Conservation (phyloP, 2,329 filamentous ascomycete species). For the Clarireedia paspali region DNA sequence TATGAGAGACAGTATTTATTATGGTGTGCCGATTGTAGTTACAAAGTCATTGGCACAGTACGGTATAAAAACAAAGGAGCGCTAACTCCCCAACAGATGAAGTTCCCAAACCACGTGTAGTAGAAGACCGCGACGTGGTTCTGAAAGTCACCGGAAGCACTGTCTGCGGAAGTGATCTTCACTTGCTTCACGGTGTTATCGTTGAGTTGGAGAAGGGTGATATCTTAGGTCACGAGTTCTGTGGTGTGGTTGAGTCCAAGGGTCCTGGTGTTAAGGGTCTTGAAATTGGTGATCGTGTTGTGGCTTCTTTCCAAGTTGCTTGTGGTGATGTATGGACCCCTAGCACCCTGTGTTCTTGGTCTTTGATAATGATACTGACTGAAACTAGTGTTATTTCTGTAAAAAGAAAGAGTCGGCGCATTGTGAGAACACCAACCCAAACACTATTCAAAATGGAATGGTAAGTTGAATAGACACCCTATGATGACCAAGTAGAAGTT, state of each 20-base stretch:
- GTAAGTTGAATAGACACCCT: conserved; percentile 8
- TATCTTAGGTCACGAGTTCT: conserved; percentile 47
- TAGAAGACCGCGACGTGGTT: conserved; percentile 72
- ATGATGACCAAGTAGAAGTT: background rate
- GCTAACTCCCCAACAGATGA: conserved; percentile 38
- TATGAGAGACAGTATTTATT: too few relatives aligned
- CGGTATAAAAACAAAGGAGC: background rate
- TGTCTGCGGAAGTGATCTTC: conserved; percentile 32
- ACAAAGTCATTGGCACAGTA: background rate
- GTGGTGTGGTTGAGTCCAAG: conserved; percentile 38
- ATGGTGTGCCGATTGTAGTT: background rate
- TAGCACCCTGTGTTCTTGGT: background rate
- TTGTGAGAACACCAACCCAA: conserved; percentile 74
- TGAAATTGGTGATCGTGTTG: conserved; percentile 59
- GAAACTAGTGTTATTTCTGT: conserved; percentile 63
- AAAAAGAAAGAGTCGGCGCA: conserved; percentile 69
- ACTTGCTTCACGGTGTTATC: conserved; percentile 32
- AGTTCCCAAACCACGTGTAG: conserved; percentile 60
- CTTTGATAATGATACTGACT: background rate
- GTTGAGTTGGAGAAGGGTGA: conserved; percentile 42
- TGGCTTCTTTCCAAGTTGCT: conserved; percentile 82
- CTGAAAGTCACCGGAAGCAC: conserved; percentile 56
- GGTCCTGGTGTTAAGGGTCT: conserved; percentile 48
- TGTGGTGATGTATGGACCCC: conserved; percentile 39
- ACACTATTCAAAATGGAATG: conserved; percentile 63